These are phyloP conservation scores for Penicillium sp. DNA, from an alignment of 2,329 filamentous ascomycete species.

Conservation along the genomic window DNA sequence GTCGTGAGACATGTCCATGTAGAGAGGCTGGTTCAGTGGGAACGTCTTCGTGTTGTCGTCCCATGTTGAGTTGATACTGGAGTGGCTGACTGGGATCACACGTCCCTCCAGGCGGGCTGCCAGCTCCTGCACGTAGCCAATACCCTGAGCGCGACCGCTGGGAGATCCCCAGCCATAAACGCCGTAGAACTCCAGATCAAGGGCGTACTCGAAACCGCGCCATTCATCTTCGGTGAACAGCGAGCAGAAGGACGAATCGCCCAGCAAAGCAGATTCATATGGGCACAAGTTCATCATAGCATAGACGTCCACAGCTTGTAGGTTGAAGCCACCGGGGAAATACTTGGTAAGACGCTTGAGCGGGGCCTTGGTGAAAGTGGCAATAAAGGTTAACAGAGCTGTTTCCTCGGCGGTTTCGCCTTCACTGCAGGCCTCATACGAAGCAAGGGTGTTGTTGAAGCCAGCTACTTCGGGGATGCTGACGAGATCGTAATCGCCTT, in stretches of 20 bases:
- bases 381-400: background rate
- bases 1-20: constrained; percentile 56
- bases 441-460: constrained; percentile 56
- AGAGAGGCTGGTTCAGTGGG: constrained; percentile 51
- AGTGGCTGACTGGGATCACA: constrained; percentile 50
- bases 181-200: constrained; percentile 54
- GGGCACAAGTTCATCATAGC: constrained; percentile 55
- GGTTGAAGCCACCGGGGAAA: constrained; percentile 49
- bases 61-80: constrained; percentile 53
- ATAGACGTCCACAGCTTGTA: constrained; percentile 53
- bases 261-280: constrained; percentile 55
- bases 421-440: constrained; percentile 52
- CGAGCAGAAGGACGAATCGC: constrained; percentile 53
- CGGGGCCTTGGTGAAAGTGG: constrained; percentile 47
- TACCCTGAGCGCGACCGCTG: constrained; percentile 53
- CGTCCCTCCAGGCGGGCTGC: constrained; percentile 51
- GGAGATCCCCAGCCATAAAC: constrained; percentile 51
- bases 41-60: constrained; percentile 49
- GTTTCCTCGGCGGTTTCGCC: constrained; percentile 48
- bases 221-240: constrained; percentile 58
- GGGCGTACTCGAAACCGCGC: constrained; percentile 55
- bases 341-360: constrained; percentile 49
- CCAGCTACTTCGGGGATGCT: constrained; percentile 52
- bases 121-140: constrained; percentile 56
- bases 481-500: constrained; percentile 43